Evolutionary conservation across 257 asterid genomes (phyloP), one percentile per base, ranked within the genome.

Genomic region (Agastache rugosa): DNA sequence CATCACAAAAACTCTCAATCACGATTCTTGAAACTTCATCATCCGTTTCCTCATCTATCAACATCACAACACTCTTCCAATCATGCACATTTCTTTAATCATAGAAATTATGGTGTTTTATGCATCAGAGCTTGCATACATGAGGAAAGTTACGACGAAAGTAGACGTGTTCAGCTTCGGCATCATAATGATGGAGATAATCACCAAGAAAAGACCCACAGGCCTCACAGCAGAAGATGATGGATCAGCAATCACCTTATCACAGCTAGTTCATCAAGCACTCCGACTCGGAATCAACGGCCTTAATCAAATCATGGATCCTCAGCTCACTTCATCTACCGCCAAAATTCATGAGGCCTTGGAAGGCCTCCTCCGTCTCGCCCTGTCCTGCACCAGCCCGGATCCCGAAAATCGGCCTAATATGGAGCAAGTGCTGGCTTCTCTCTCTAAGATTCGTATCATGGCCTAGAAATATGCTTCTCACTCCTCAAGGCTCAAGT

Each of bases 91-190:
- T 17, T 50, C 19, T n/a, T 37, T 29, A 29, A 29, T 29, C 31
- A 29, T 29, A 29, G 4, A 37, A 6, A 1, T 37, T 19, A 8
- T 19, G 29, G 37, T 9, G 29, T 10, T 37, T 48, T 77, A 4
- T 76, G 70, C 17, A 61, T 19, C 91, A 93, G 97, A 93, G 78
- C 80, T 91, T 44, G 97, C 98, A 42, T 93, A 91, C 75, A 84
- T 86, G 96, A 85, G 91, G 86, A 85, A 78, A 67, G 88, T 91
- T 1, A 84, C 90, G 25, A 89, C 92, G 22, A 91, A 91, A 66
- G 93, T 89, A 62, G 98, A 93, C 59, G 86, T 91, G 39, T 93
- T 91, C 85, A 91, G 98, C 92, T 91, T 84, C 23, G 96, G 98
- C 7, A 79, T 93, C 19, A 82, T 93, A 51, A 63, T 80, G 37